Base-by-base conservation (phyloP, 176 grass and related monocot species). In the Puccinellia tenuiflora region DNA sequence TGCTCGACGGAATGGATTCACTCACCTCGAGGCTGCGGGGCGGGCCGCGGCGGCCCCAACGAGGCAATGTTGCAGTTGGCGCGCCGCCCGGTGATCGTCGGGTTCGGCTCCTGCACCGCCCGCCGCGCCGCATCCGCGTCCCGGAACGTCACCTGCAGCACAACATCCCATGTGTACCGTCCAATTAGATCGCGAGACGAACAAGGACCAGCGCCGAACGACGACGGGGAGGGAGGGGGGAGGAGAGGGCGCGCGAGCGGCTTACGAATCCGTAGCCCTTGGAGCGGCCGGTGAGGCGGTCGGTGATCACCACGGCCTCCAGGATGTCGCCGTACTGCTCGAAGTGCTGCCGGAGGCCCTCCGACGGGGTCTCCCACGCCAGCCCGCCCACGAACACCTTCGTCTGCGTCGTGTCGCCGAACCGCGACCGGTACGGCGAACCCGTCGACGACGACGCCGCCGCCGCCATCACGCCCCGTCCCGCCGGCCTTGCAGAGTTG, bases 21-120 rank as follows among this genome's bases (percentile, higher is more conserved):
- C 80, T 86, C 60, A 92, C 92, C 92, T 94, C 88, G 88, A 50
- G 83, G 79, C 33, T 75, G 57, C 26, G 77, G 87, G 17, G 85
- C 77, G 38, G 93, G 86, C 5, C 92, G 88, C 7, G 93, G 89
- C 81, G 89, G 91, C 2, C 96, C 93, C 60, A 85, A 18, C 68
- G 93, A 91, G 57, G 96, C 96, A 79, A 99, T 99, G 93, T 99
- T 99, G 88, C 96, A 99, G 87, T 99, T 99, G 79, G 96, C 96
- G 73, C 91, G 93, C 85, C 96, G 88, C 28, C 96, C 91, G 62
- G 89, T 86, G 80, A 99, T 99, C 79, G 67, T 83, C 77, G 93
- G 96, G 69, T 93, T 99, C 63, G 87, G 93, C 0, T 98, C 93
- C 77, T 74, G 85, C 87, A 99, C 96, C 38, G 96, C 83, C 35